phyloP scores from a whole-genome alignment of 371 early-diverging fungal species.

The Vavraia culicis region DNA sequence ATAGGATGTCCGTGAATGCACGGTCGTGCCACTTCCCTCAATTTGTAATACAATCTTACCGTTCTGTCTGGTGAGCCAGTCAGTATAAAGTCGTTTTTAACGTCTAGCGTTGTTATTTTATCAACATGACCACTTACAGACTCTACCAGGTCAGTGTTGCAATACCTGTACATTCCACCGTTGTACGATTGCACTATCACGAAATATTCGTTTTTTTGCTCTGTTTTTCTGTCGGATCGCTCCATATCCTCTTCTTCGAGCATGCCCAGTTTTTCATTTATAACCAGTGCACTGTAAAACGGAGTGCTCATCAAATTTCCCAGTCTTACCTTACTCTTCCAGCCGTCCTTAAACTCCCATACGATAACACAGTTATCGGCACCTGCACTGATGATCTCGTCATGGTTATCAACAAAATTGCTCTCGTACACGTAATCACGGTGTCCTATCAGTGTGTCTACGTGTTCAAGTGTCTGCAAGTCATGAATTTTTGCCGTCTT shows the following conservation, averaged over 20 bases:
- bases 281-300: conserved; percentile 16
- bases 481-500: conserved; percentile 27
- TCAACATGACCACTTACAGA: conserved; percentile 26
- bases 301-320: conserved; percentile 4
- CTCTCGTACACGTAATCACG: conserved; percentile 25
- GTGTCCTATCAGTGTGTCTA: conserved; percentile 31
- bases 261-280: not conserved
- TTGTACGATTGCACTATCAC: conserved; percentile 19
- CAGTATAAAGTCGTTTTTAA: conserved; percentile 16
- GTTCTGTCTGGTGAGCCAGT: conserved; percentile 29
- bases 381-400: conserved; percentile 14
- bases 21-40: conserved; percentile 26
- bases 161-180: conserved; percentile 32
- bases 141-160: not conserved
- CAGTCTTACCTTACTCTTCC: not conserved
- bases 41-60: conserved; percentile 26
- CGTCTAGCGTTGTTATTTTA: conserved; percentile 21
- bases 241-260: too few species aligned
- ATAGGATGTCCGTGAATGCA: conserved; percentile 29
- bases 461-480: not conserved
- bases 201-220: too few species aligned
- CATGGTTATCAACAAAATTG: conserved; percentile 13
- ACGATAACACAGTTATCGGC: conserved; percentile 23
- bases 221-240: too few species aligned
- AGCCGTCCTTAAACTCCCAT: conserved; percentile 15